Evolutionary conservation across 106 monocot genomes (phyloP).

Genomic region (Platanthera zijinensis): DNA sequence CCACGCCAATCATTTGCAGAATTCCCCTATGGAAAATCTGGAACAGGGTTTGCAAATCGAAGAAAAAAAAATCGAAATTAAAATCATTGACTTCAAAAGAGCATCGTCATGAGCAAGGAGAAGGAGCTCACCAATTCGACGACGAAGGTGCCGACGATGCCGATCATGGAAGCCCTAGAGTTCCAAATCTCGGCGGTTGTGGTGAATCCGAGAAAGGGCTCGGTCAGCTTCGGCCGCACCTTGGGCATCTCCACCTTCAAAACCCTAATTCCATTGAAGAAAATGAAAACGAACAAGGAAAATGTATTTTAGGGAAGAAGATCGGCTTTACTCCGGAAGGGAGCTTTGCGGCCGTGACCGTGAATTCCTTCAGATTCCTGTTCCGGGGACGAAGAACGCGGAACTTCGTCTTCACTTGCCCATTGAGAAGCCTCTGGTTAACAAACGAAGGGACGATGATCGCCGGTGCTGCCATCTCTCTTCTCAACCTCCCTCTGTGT

Average conservation of each 20-base stretch:
- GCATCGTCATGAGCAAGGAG: neutral
- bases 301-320: neutral
- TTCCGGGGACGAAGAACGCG: neutral
- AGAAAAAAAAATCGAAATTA: neutral
- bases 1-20: slow-evolving; percentile 83
- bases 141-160: slow-evolving; percentile 73
- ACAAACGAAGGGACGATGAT: neutral
- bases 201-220: slow-evolving; percentile 82
- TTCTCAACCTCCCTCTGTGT: neutral
- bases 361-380: slow-evolving; percentile 17
- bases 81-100: neutral
- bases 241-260: slow-evolving; percentile 65
- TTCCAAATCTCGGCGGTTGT: slow-evolving; percentile 89
- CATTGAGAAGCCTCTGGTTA: neutral
- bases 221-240: slow-evolving; percentile 64
- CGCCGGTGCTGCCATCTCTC: neutral
- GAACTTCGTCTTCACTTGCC: neutral
- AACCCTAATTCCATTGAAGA: neutral
- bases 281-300: neutral
- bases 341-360: slow-evolving; percentile 66
- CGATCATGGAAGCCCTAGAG: slow-evolving; percentile 94
- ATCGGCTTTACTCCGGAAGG: slow-evolving; percentile 53
- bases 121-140: slow-evolving; percentile 59
- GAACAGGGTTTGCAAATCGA: neutral
- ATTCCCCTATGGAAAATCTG: slow-evolving; percentile 75